These are phyloP conservation scores for Lachnellula hyalina DNA, from an alignment of 2,329 filamentous ascomycete genomes.

Conservation along the genomic window DNA sequence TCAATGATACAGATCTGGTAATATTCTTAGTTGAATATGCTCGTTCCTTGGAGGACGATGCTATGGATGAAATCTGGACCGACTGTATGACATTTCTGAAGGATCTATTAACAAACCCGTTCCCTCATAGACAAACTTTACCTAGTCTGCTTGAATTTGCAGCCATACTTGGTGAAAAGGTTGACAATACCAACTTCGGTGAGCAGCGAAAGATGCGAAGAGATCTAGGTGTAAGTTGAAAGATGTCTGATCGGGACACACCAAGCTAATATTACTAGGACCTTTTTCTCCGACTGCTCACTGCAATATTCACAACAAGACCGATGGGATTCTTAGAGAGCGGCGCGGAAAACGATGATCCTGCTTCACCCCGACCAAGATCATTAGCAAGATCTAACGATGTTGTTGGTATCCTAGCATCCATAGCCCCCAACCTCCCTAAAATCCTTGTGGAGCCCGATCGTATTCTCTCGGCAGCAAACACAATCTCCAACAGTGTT, in stretches of 20 bases:
- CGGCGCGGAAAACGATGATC: conserved; percentile 37
- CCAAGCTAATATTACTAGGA: conserved; percentile 53
- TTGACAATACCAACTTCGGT: conserved; percentile 96
- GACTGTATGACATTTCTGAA: conserved; percentile 89
- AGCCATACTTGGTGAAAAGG: conserved; percentile 84
- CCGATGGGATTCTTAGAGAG: conserved; percentile 68
- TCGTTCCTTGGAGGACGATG: conserved; percentile 85
- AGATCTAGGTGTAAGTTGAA: conserved; percentile 69
- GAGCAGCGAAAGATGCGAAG: conserved; percentile 89
- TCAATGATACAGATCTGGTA: conserved; percentile 79
- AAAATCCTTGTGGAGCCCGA: conserved; percentile 83
- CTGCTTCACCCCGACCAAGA: conserved; percentile 24
- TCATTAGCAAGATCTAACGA: conserved; percentile 55
- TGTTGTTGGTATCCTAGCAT: conserved; percentile 71
- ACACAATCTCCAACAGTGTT: conserved; percentile 76
- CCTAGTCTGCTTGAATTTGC: conserved; percentile 84
- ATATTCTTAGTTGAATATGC: conserved; percentile 89
- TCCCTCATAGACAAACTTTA: conserved; percentile 87
- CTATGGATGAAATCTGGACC: conserved; percentile 96
- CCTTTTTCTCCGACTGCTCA: conserved; percentile 78
- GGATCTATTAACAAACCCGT: conserved; percentile 86
- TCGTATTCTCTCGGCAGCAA: conserved; percentile 70
- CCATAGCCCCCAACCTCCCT: conserved; percentile 73
- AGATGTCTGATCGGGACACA: neutral
- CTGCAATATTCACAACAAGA: conserved; percentile 89